A percentile compares a stretch with the other conserved stretches of the same genome.
These are phyloP conservation scores for Myxozyma kluyveri DNA, from an alignment of 805 yeast genomes.

Conservation along the genomic window DNA sequence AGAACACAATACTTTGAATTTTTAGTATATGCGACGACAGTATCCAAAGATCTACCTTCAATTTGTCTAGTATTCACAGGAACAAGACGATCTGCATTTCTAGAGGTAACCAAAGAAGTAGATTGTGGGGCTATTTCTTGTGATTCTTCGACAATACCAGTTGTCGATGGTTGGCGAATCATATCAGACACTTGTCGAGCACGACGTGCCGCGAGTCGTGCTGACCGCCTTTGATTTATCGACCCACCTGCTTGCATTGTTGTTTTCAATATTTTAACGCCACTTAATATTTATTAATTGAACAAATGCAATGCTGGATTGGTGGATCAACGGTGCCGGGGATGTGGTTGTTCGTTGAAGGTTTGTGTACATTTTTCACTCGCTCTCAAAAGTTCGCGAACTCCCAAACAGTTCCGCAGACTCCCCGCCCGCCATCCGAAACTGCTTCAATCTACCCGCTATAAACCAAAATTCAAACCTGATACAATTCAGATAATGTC, in stretches of 20 bases:
- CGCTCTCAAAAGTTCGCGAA: no score
- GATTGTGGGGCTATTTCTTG: not conserved
- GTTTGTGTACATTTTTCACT: no score
- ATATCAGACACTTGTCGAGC: conserved; percentile 21
- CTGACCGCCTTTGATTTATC: conserved; percentile 18
- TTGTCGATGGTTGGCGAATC: conserved; percentile 16
- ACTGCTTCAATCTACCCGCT: no score
- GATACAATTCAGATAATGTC: no score
- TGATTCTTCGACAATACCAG: not conserved
- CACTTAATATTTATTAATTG: no score
- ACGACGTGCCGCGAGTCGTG: conserved; percentile 21
- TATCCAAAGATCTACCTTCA: conserved; percentile 17
- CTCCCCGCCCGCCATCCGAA: no score
- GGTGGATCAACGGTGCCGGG: no score
- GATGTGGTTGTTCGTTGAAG: no score
- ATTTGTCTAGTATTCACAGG: not conserved
- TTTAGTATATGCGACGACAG: conserved; percentile 52
- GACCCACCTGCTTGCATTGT: not conserved
- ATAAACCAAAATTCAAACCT: no score
- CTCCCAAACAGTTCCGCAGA: no score
- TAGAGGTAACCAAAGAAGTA: not conserved
- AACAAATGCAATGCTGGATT: no score
- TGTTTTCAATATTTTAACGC: no score
- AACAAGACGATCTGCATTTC: not conserved
- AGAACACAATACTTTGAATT: conserved; percentile 58